phyloP scores from a whole-genome alignment of 192 early-diverging fungal genomes.

The Coemansia sp. region DNA sequence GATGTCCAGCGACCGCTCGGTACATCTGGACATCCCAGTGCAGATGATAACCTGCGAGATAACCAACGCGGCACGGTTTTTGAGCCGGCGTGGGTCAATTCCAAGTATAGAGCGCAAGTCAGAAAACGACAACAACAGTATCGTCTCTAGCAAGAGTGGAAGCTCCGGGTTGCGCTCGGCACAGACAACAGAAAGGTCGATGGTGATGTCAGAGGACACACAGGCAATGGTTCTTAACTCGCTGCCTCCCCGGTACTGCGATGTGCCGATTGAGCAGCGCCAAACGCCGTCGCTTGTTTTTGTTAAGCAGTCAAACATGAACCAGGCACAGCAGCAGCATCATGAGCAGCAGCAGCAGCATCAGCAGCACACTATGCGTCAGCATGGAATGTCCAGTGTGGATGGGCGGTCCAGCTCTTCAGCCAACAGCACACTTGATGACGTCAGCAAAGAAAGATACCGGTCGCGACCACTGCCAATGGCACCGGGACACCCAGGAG shows the following conservation, averaged over 20 bases:
- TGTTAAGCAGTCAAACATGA: constrained; percentile 28
- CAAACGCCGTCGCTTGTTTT: constrained; percentile 23
- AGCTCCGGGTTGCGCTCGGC: constrained; percentile 13
- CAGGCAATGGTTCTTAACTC: constrained; percentile 16
- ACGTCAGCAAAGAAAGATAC: constrained; percentile 22
- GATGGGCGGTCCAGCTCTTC: constrained; percentile 22
- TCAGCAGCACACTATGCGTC: constrained; percentile 16
- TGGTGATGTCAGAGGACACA: constrained; percentile 13
- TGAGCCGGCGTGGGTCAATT: constrained; percentile 23
- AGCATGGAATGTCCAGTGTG: constrained; percentile 21
- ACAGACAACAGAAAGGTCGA: constrained; percentile 6
- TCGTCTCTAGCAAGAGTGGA: constrained; percentile 28
- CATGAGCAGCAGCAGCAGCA: constrained; percentile 1
- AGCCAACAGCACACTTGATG: constrained; percentile 11
- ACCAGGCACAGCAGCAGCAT: background rate
- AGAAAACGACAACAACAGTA: constrained; percentile 24
- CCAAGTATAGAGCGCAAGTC: constrained; percentile 13
- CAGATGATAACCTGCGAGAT: constrained; percentile 42
- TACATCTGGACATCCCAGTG: constrained; percentile 38
- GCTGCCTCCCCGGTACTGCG: constrained; percentile 46
- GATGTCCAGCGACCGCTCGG: constrained; percentile 45
- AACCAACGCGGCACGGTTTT: constrained; percentile 17
- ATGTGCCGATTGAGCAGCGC: constrained; percentile 32
- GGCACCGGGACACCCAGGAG: constrained; percentile 9
- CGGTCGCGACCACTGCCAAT: constrained; percentile 29